Base-by-base conservation (phyloP, 768 basidiomycete species). In the Suillus bovinus region DNA sequence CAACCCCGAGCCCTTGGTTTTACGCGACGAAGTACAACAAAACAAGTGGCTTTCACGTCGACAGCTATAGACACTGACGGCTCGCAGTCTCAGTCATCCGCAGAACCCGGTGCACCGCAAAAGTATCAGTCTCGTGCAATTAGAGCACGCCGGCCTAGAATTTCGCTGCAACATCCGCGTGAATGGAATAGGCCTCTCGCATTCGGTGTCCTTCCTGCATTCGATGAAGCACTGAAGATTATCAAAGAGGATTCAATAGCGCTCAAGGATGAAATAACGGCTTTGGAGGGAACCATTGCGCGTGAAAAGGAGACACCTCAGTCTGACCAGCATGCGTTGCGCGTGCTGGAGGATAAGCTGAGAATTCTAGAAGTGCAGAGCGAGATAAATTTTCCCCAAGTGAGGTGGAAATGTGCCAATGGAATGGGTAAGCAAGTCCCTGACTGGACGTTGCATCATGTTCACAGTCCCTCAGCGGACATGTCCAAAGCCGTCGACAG, bases 211-310 rank as follows among this genome's bases (percentile, higher is more conserved):
- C 74, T 93, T 31, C 89, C 89, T 3, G 90, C 86, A 5, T 97
- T 94, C 69, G 96, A 99, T 76, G 83, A 90, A 60, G 94, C 96
- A 1, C 76, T 98, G 49, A 79, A 84, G 63, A 79, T 88, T 66
- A 84, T 99, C 61, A 78, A 80, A 34, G 69, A 74, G 17, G 93
- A 97, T 77, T 84, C 88, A 44, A 69, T 75, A 10, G 68, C 65
- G 2, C 71, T 91, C 36, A 80, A 81, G 61, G 68, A 62, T 1
- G 67, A 70, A 38, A 66, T 74, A 38, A 71, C 67, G 52, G 60
- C 63, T 20, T 65, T 67, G 13, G 68, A 64, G 22, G 68, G 67
- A 2, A 39, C 55, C 58, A 60, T 78, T 49, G 54, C 64, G 46
- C 56, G 60, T 39, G 61, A 61, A 39, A 63, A 66, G 58, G 65